Evolutionary conservation across 2,329 filamentous ascomycete species (phyloP), one percentile per base, ranked within the genome.

Genomic region (Lasiodiplodia theobromae): DNA sequence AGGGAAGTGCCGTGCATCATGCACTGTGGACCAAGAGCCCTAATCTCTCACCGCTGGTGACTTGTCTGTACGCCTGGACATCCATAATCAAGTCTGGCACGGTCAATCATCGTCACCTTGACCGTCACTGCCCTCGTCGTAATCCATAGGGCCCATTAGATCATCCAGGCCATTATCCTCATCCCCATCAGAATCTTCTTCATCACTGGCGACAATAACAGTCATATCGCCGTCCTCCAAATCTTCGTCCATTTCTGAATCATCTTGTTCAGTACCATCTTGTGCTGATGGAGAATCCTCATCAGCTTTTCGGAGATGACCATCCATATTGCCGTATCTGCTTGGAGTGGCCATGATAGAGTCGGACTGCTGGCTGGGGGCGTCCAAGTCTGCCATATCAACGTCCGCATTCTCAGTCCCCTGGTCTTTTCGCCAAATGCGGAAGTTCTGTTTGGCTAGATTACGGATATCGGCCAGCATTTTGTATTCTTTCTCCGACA

Each of bases 261-360:
- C 37, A 11, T 72, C 47, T 4, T 18, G 53, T 10, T 56, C 64
- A 6, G 64, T 67, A 28, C 68, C 34, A 8, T n/a, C 69, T 12
- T 68, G 67, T 10, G 63, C 40, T 25, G 76, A 74, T 72, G 76
- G 73, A 44, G 74, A 11, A 16, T 56, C 31, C 25, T 10, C 58
- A 28, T 28, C 57, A n/a, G n/a, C 10, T 18, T 14, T 18, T n/a
- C 12, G 25, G 31, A 8, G 37, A n/a, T 11, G 56, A 47, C 49
- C 54, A 40, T 34, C 64, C 56, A 21, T 40, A 40, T 78, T 76
- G 62, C 78, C 78, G 1, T 77, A 74, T 66, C 77, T 77, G 52
- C 74, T 69, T 3, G 77, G 77, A 38, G 76, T 78, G 56, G 73
- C 75, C 38, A 75, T 23, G 14, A 31, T 18, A 25, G 56, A 28